Evolutionary conservation across 2,329 filamentous ascomycete species (phyloP), one percentile per base, ranked within the genome.

Genomic region (Aurifilum marmelostoma): DNA sequence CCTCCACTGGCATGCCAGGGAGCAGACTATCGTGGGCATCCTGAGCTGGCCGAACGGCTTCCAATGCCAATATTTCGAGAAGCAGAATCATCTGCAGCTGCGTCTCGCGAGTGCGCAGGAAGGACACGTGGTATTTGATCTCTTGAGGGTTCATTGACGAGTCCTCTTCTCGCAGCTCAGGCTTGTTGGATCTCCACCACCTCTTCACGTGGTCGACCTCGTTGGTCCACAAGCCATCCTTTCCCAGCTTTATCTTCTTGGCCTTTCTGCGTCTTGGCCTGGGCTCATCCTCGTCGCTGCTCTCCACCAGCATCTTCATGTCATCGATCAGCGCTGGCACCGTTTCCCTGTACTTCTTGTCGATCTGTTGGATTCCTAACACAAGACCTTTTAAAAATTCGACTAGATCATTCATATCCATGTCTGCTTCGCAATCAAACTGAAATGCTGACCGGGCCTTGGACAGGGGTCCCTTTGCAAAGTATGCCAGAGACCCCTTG

Each of bases 41-140:
- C 7, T 82, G 80, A 1, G 77, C 72, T 2, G 81, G 78, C 37
- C 81, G 80, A 39, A 86, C 74, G 27, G 85, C 83, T 71, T 93
- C 91, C 56, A 96, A 80, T 2, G 92, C 90, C 29, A 94, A 80
- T 21, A 93, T 88, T 75, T 96, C 92, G 7, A 96, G 83, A 65
- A 94, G 89, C 41, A 96, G 77, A 67, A 95, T 93, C 79, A 95
- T 88, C 76, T 96, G 92, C 52, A 94, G 81, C 74, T 94, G 90
- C 0, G 92, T 94, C 80, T 96, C 92, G 69, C 92, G 85, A 32
- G 90, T 89, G 56, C 92, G 87, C 52, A 95, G 79, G 65, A 88
- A 84, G 2, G 89, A 86, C n/a, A 90, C 80, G 54, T 90, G 86
- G 27, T 87, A 85, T 75, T 86, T 91, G 66, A 88, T 82, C 41